Percentiles rank a stretch among this genome's conserved stretches.
These are phyloP conservation scores for Fusarium oligoseptatum DNA, from an alignment of 2,329 filamentous ascomycete genomes.

Conservation along the genomic window DNA sequence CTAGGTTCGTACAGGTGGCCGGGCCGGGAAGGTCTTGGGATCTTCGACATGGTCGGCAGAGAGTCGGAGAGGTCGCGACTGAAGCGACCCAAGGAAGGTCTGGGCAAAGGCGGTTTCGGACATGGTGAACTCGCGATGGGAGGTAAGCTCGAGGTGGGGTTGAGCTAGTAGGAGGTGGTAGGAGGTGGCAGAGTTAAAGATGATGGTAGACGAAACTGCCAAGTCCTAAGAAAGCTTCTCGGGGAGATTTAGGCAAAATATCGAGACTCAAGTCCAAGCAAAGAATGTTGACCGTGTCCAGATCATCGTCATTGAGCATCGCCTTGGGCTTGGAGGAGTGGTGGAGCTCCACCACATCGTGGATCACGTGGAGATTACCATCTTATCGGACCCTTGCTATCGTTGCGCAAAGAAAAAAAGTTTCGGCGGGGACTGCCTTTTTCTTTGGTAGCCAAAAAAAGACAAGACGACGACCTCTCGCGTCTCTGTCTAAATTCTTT, in stretches of 20 bases:
- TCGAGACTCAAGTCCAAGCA: not conserved
- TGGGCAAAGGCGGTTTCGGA: conserved; percentile 89
- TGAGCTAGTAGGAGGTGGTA: conserved; percentile 10
- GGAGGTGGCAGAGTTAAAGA: not conserved
- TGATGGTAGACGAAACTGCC: not conserved
- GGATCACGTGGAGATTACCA: conserved; percentile 46
- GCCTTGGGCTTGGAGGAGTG: conserved; percentile 5
- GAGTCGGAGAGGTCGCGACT: conserved; percentile 83
- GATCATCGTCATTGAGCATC: conserved; percentile 39
- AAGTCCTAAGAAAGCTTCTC: not conserved
- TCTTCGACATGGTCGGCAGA: conserved; percentile 93
- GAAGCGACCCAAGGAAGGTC: conserved; percentile 83
- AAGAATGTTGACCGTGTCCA: conserved; percentile 3
- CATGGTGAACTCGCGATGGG: conserved; percentile 62
- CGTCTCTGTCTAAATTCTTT: conserved; percentile 30
- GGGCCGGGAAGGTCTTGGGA: conserved; percentile 80
- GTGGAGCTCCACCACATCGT: conserved; percentile 26
- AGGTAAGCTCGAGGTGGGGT: conserved; percentile 40
- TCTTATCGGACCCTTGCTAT: conserved; percentile 50
- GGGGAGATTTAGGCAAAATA: not conserved
- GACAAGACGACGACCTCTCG: conserved; percentile 28
- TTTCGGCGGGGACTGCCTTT: conserved; percentile 54
- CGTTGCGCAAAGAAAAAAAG: conserved; percentile 53
- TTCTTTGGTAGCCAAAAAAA: conserved; percentile 35
- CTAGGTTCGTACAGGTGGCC: conserved; percentile 73